Evolutionary conservation across 108 stramenopile genomes (phyloP).

Genomic region (Craspedostauros australis): DNA sequence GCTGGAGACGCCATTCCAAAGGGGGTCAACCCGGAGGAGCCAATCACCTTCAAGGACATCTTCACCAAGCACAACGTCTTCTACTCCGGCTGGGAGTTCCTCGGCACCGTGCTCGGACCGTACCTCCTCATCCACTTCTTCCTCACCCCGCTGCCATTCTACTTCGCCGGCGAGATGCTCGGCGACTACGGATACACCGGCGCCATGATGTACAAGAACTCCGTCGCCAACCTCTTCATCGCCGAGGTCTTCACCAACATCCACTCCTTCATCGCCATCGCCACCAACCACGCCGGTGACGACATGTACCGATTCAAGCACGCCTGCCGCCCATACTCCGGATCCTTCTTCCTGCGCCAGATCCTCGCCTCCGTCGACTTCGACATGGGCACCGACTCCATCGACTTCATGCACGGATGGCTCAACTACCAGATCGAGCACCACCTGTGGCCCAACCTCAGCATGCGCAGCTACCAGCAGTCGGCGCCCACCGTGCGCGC

Average conservation of each 20-base stretch:
- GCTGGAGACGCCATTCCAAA: slow-evolving; percentile 29
- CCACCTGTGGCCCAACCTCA: slow-evolving; percentile 63
- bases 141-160: slow-evolving; percentile 42
- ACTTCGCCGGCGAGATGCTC: slow-evolving; percentile 24
- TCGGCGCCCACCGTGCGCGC: slow-evolving; percentile 43
- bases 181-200: slow-evolving; percentile 23
- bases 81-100: slow-evolving; percentile 30
- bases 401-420: slow-evolving; percentile 69
- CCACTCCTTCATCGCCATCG: slow-evolving; percentile 61
- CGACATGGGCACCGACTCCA: slow-evolving; percentile 40
- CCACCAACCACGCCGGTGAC: slow-evolving; percentile 71
- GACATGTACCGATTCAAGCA: slow-evolving; percentile 69
- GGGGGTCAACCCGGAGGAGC: slow-evolving; percentile 21
- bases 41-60: slow-evolving; percentile 29
- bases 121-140: slow-evolving; percentile 55
- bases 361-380: slow-evolving; percentile 51
- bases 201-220: slow-evolving; percentile 48
- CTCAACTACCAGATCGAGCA: slow-evolving; percentile 75
- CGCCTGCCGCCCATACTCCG: slow-evolving; percentile 51
- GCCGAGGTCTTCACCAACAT: slow-evolving; percentile 64
- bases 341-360: slow-evolving; percentile 61
- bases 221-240: slow-evolving; percentile 50
- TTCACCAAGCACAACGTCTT: slow-evolving; percentile 19
- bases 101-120: slow-evolving; percentile 40
- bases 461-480: slow-evolving; percentile 61